Base-by-base conservation (phyloP, 495 filamentous ascomycete genomes). In the Aspergillus bertholletiae region DNA sequence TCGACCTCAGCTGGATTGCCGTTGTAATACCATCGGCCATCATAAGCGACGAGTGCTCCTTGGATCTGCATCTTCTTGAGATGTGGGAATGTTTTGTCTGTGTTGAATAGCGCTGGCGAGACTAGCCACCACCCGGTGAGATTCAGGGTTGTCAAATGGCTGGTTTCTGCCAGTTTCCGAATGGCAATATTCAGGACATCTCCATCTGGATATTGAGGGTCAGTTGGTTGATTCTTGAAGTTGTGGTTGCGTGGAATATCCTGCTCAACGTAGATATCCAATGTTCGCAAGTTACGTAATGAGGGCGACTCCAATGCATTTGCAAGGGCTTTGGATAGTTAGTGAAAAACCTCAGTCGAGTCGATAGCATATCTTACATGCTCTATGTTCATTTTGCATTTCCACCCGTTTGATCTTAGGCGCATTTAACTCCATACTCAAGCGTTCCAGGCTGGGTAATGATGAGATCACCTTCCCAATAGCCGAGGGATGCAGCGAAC, bases 21-120 rank as follows among this genome's bases (percentile, higher is more conserved):
- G 13, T 40, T 53, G 32, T 57, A 57, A 17, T 48, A 53, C 49
- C 55, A 57, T 13, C 55, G 22, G 8, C 55, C 55, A 26, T 57
- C 55, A 15, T 57, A 57, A 11, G 55, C 49, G 22, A 43, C n/a
- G 0, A 44, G n/a, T 0, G 55, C 13, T 21, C 32, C 46, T 20
- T 48, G 9, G 34, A 57, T 43, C 3, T 34, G 24, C 1, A 53
- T 5, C 0, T 18, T 32, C 9, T 34, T 1, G 5, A 57, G 32
- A n/a, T 49, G n/a, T 2, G 55, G 49, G 24, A 57, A 57, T 1
- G 43, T 6, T 17, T n/a, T 26, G 27, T 13, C 24, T 15, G 21
- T 23, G 1, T 32, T 41, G 30, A 44, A 53, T 0, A 57, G 48
- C 0, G 40, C 49, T 4, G 55, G 55, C 7, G 55, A 57, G 22